These are phyloP conservation scores for Simmondsia chinensis DNA, from an alignment of 148 eudicot species.

Conservation along the genomic window DNA sequence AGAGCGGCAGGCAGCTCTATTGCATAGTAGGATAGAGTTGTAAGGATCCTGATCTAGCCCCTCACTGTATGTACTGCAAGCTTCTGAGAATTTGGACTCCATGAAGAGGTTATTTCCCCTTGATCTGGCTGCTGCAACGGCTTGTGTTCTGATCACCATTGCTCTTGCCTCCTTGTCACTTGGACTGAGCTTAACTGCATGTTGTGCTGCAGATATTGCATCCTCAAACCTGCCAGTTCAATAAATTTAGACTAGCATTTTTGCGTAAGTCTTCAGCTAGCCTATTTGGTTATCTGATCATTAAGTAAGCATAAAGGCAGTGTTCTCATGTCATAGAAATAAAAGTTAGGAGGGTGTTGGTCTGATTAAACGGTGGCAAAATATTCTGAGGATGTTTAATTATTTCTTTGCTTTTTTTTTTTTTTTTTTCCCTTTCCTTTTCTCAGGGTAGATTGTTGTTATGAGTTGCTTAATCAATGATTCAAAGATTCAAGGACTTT, in stretches of 20 bases:
- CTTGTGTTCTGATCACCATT: constrained; percentile 20
- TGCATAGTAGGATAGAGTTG: constrained; percentile 53
- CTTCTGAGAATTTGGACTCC: constrained; percentile 36
- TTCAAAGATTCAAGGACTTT: no score
- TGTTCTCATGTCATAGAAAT: no score
- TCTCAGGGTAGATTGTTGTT: no score
- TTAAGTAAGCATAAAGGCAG: no score
- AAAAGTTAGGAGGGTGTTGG: no score
- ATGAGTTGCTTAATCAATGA: no score
- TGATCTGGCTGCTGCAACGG: constrained; percentile 34
- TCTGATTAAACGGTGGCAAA: no score
- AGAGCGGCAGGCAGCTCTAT: constrained; percentile 60
- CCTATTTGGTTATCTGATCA: no score
- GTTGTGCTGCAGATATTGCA: constrained; percentile 38
- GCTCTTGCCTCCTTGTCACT: constrained; percentile 17
- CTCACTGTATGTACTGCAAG: constrained; percentile 38
- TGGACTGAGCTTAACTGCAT: constrained; percentile 35
- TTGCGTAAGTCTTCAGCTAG: no score
- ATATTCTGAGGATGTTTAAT: no score
- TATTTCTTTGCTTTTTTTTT: no score
- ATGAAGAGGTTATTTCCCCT: constrained; percentile 49
- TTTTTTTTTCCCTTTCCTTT: no score
- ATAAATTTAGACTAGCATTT: neutral
- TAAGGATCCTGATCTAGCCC: constrained; percentile 51
- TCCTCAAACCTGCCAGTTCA: constrained; percentile 52